Percentiles rank a stretch among this genome's conserved stretches.
phyloP scores from a whole-genome alignment of 2,329 filamentous ascomycete genomes.

The Taxawa tesnikishii region DNA sequence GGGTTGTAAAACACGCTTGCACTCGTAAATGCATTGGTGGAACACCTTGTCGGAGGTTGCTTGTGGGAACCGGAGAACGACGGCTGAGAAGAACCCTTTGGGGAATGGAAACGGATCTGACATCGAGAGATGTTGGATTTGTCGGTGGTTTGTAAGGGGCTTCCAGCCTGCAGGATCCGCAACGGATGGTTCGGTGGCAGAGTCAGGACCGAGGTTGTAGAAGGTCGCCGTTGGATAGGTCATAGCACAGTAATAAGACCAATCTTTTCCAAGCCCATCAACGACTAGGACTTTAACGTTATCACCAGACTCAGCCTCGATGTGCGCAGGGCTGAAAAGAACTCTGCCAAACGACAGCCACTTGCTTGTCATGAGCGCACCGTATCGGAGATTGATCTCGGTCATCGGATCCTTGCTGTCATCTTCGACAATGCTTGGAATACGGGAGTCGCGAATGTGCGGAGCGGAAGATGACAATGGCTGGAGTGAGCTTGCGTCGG shows the following conservation, averaged over 20 bases:
- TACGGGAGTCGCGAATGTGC: background rate
- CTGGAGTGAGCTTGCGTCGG: background rate
- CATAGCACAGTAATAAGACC: conserved; percentile 76
- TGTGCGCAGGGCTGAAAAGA: conserved; percentile 66
- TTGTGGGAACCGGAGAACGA: conserved; percentile 65
- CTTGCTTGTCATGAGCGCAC: conserved; percentile 75
- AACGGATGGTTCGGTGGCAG: conserved; percentile 11
- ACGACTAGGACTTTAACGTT: conserved; percentile 61
- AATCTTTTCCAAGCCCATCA: conserved; percentile 79
- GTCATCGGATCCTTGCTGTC: conserved; percentile 1
- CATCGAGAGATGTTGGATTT: conserved; percentile 55
- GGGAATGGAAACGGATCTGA: conserved; percentile 61
- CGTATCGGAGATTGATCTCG: conserved; percentile 60
- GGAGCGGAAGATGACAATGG: background rate
- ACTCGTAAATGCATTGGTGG: conserved; percentile 59
- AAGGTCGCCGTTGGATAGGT: conserved; percentile 65
- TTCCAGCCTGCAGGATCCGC: conserved; percentile 9
- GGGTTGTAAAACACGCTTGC: conserved; percentile 64
- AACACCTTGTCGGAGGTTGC: conserved; percentile 58
- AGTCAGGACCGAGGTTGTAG: conserved; percentile 49
- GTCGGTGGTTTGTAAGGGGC: conserved; percentile 53
- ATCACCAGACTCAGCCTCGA: conserved; percentile 47
- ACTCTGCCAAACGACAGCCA: conserved; percentile 80
- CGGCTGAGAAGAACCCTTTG: conserved; percentile 60
- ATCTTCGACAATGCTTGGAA: background rate